These are phyloP conservation scores for Entomortierella lignicola DNA, from an alignment of 192 early-diverging fungal species.

Conservation along the genomic window DNA sequence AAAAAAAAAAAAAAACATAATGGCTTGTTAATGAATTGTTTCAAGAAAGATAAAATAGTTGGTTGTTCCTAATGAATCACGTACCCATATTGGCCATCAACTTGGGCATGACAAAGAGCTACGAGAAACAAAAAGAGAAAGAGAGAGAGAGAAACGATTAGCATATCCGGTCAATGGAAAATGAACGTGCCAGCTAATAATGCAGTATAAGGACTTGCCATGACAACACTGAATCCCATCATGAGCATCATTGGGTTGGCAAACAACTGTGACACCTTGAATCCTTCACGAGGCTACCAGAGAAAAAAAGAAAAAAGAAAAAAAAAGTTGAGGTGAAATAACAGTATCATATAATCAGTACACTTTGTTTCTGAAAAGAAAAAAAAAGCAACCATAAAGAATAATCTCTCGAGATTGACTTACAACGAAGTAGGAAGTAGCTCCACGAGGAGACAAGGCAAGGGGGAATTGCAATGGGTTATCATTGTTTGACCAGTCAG, in stretches of 20 bases:
- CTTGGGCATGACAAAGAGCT: slow-evolving; percentile 67
- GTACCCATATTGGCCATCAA: slow-evolving; percentile 64
- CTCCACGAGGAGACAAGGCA: slow-evolving; percentile 51
- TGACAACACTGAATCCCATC: slow-evolving; percentile 65
- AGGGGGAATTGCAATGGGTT: slow-evolving; percentile 59
- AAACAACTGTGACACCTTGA: slow-evolving; percentile 62
- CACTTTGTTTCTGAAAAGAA: background rate
- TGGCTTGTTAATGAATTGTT: no score
- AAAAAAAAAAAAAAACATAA: no score
- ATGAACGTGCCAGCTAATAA: no score
- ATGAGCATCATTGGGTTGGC: slow-evolving; percentile 72
- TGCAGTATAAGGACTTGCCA: slow-evolving; percentile 30
- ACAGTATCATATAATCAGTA: background rate
- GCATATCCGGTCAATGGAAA: no score
- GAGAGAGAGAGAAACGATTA: no score
- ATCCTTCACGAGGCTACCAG: slow-evolving; percentile 62
- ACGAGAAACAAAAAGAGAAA: background rate
- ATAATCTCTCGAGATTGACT: slow-evolving; percentile 2
- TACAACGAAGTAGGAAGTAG: slow-evolving; percentile 65
- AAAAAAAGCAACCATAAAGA: background rate
- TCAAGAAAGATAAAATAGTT: background rate
- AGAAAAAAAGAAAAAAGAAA: background rate
- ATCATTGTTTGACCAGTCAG: slow-evolving; percentile 61
- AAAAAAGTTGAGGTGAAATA: background rate
- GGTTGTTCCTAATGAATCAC: background rate